A percentile compares a stretch with the other conserved stretches of the same genome.
phyloP scores from a whole-genome alignment of 345 rosid species.

The Brassica rapa region DNA sequence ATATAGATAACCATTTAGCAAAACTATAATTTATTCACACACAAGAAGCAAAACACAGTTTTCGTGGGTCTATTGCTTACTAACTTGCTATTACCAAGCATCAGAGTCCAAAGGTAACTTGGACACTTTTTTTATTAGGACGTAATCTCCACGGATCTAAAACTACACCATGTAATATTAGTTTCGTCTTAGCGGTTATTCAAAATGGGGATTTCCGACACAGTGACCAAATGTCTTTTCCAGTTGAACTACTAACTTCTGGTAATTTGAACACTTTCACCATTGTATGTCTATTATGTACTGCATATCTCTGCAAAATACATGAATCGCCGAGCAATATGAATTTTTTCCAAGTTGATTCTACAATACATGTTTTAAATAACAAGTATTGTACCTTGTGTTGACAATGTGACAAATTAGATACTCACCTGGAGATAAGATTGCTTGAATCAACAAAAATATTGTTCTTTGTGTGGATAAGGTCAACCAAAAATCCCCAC shows the following conservation, averaged over 20 bases:
- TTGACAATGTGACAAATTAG: background rate
- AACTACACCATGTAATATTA: too few relatives aligned
- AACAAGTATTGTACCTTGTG: background rate
- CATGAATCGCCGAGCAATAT: background rate
- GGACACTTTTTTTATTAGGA: background rate
- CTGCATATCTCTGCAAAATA: background rate
- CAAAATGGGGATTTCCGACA: too few relatives aligned
- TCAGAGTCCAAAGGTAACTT: background rate
- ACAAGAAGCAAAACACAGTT: background rate
- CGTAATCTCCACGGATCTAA: too few relatives aligned
- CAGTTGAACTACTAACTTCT: too few relatives aligned
- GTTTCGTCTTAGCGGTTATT: too few relatives aligned
- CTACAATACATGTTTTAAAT: background rate
- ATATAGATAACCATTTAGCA: background rate
- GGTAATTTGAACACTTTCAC: background rate
- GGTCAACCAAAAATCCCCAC: slow-evolving; percentile 80
- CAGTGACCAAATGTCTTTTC: too few relatives aligned
- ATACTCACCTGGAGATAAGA: background rate
- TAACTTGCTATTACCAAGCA: background rate
- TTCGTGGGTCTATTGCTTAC: background rate
- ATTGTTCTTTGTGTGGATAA: background rate
- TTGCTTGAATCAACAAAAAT: background rate
- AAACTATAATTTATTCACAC: background rate
- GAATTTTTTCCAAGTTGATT: background rate
- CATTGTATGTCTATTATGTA: background rate